Evolutionary conservation across 2,329 filamentous ascomycete genomes (phyloP), one percentile per base, ranked within the genome.

Genomic region (Lachnellula cervina): DNA sequence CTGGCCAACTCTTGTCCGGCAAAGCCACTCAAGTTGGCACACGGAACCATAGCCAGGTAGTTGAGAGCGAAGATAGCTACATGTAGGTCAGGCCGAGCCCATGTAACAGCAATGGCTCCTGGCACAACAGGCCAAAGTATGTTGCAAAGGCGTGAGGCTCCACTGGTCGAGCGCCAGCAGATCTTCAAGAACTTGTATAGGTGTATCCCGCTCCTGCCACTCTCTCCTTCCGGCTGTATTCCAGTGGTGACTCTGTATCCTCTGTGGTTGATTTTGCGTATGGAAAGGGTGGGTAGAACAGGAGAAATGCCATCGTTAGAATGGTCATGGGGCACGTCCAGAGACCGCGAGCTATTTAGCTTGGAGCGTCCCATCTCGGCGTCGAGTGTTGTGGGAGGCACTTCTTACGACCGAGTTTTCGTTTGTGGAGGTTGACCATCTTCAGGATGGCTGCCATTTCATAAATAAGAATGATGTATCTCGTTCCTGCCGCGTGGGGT

Each of bases 31-130:
- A 90, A 70, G 65, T 91, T 91, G 54, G 88, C 88, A 48, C 84
- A 83, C 0, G 88, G 88, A 1, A 91, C 76, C 85, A 91, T 91
- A 62, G 86, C 86, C 58, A 91, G 80, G 68, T 90, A 91, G 48
- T 85, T 84, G 55, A 89, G 77, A 50, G 81, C 76, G 72, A 91
- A 91, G 52, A 86, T 81, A 70, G 80, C 78, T 1, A 88, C 72
- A 62, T 88, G 77, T 56, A 79, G 72, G 23, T 86, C 75, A 0
- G 77, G 76, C 19, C 74, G 74, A 45, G 77, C 77, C 60, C 81
- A 84, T 66, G 72, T 75, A 52, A 89, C 73, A n/a, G 77, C 84
- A 62, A 91, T 83, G 17, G 87, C 87, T 32, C 81, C 82, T 6
- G 87, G 87, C 2, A 90, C 87, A 58, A 89, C 77, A 5, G 88